These are phyloP conservation scores for Lecanicillium sp. DNA, from an alignment of 2,329 filamentous ascomycete species.

Conservation along the genomic window DNA sequence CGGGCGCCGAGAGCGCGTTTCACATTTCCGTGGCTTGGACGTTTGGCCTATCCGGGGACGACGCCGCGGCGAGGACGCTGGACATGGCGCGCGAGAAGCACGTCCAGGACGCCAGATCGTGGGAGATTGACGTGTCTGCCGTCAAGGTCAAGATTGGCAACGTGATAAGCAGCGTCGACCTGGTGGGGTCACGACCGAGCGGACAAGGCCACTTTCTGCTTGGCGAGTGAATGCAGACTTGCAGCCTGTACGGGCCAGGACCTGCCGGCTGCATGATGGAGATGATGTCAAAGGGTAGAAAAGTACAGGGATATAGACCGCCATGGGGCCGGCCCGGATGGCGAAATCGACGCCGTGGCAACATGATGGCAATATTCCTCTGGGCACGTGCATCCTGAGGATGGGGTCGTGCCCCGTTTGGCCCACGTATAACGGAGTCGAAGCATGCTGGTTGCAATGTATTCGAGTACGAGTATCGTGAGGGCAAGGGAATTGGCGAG, in stretches of 20 bases:
- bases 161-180: conserved; percentile 44
- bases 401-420: too few relatives aligned
- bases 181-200: conserved; percentile 16
- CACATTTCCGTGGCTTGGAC: conserved; percentile 91
- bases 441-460: too few relatives aligned
- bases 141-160: conserved; percentile 75
- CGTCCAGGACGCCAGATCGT: conserved; percentile 24
- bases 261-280: background rate
- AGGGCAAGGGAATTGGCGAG: too few relatives aligned
- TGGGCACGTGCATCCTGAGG: too few relatives aligned
- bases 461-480: too few relatives aligned
- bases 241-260: too few relatives aligned
- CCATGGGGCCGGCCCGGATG: too few relatives aligned
- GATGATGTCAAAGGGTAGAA: background rate
- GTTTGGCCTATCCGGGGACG: conserved; percentile 43
- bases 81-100: conserved; percentile 15
- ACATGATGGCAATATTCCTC: too few relatives aligned
- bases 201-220: conserved; percentile 10
- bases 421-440: too few relatives aligned
- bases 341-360: too few relatives aligned
- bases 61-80: conserved; percentile 21
- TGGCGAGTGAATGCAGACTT: too few relatives aligned
- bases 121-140: conserved; percentile 47
- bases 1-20: conserved; percentile 38
- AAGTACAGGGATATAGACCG: too few relatives aligned